Conservation (phyloP, 805 yeast genomes). For the Debaryomyces maramus region DNA sequence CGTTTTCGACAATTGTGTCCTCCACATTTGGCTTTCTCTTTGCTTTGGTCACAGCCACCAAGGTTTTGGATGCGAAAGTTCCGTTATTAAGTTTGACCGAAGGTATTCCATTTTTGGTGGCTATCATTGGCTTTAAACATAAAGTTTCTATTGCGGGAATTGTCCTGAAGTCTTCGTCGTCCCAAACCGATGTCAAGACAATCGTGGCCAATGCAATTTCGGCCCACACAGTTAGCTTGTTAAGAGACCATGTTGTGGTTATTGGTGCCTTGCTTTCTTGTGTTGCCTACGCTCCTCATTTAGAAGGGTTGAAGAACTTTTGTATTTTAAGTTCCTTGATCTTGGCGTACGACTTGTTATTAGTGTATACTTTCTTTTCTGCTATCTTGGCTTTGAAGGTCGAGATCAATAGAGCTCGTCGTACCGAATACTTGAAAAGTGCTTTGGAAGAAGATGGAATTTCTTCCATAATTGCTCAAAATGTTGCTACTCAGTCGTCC, state of each 20-base stretch:
- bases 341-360: constrained; percentile 65
- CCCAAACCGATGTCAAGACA: constrained; percentile 42
- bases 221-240: constrained; percentile 49
- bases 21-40: constrained; percentile 81
- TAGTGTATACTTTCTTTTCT: constrained; percentile 78
- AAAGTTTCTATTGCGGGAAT: constrained; percentile 70
- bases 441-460: constrained; percentile 94
- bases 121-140: constrained; percentile 88
- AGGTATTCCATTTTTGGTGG: constrained; percentile 91
- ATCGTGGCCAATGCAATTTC: constrained; percentile 44
- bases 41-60: constrained; percentile 63
- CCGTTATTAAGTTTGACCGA: constrained; percentile 78
- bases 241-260: constrained; percentile 76
- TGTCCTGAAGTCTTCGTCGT: constrained; percentile 45
- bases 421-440: constrained; percentile 71
- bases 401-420: constrained; percentile 83
- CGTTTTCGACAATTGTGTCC: constrained; percentile 71
- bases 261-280: constrained; percentile 69
- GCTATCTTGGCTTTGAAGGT: constrained; percentile 84
- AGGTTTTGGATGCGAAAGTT: constrained; percentile 57
- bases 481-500: constrained; percentile 54
- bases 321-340: constrained; percentile 73
- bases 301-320: constrained; percentile 77
- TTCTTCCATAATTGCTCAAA: constrained; percentile 64
- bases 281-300: constrained; percentile 59